Evolutionary conservation across 1,139 yeast genomes (phyloP).

Genomic region (Yamadazyma trypodendri): DNA sequence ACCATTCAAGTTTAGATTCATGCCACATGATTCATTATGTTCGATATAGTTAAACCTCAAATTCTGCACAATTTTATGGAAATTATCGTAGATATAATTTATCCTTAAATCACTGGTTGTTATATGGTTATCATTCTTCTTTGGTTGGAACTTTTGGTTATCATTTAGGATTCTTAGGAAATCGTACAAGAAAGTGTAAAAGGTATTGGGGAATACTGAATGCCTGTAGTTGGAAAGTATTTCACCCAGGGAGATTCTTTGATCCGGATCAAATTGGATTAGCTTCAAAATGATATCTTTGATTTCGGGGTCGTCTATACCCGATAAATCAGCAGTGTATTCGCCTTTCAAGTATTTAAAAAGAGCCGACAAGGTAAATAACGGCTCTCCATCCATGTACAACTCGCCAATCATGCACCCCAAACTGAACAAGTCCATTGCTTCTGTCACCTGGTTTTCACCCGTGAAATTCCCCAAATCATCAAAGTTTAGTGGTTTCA

Average conservation of each 20-base stretch:
- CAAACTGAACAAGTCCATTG: conserved; percentile 85
- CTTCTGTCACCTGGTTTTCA: conserved; percentile 45
- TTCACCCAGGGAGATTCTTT: conserved; percentile 56
- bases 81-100: conserved; percentile 56
- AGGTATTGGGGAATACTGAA: conserved; percentile 65
- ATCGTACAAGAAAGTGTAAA: conserved; percentile 68
- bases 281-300: conserved; percentile 58
- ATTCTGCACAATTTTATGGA: conserved; percentile 48
- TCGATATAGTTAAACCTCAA: conserved; percentile 41
- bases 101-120: conserved; percentile 58
- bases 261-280: conserved; percentile 60
- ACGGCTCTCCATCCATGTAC: conserved; percentile 80
- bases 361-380: conserved; percentile 82
- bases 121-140: conserved; percentile 21
- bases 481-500: conserved; percentile 20
- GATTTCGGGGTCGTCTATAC: conserved; percentile 51
- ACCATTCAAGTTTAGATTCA: conserved; percentile 52
- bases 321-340: conserved; percentile 58
- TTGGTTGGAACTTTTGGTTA: conserved; percentile 19
- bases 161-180: conserved; percentile 50
- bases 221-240: conserved; percentile 52
- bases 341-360: conserved; percentile 78
- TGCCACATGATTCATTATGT: conserved; percentile 8
- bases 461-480: conserved; percentile 29
- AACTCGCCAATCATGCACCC: conserved; percentile 94